Evolutionary conservation across 2,329 filamentous ascomycete genomes (phyloP).

Genomic region (Phialemoniopsis sp.): DNA sequence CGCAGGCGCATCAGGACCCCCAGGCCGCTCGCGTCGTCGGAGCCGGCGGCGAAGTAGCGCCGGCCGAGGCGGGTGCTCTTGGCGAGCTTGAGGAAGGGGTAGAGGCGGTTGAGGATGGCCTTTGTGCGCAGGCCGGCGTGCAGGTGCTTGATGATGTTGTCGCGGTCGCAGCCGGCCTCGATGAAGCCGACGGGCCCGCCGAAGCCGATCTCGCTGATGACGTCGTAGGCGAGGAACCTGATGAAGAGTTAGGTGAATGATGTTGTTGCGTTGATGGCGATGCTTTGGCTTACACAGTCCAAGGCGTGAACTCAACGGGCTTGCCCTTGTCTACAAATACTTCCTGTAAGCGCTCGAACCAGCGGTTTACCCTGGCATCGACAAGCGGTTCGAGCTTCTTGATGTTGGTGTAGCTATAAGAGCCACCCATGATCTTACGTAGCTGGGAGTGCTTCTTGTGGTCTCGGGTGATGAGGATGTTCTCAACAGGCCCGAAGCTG

Average conservation of each 20-base stretch:
- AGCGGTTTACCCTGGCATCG: conserved; percentile 43
- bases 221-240: conserved; percentile 54
- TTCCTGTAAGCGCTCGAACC: conserved; percentile 41
- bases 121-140: conserved; percentile 47
- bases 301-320: conserved; percentile 49
- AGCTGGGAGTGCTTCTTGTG: conserved; percentile 44
- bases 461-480: conserved; percentile 54
- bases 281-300: no score
- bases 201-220: conserved; percentile 52
- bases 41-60: conserved; percentile 47
- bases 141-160: conserved; percentile 48
- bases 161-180: conserved; percentile 44
- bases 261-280: no score
- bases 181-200: conserved; percentile 53
- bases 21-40: conserved; percentile 48
- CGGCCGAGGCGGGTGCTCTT: conserved; percentile 47
- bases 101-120: conserved; percentile 45
- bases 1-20: conserved; percentile 54
- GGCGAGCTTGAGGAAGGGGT: conserved; percentile 50
- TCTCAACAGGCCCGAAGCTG: conserved; percentile 50
- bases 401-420: conserved; percentile 52
- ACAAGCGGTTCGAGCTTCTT: conserved; percentile 56
- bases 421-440: conserved; percentile 48
- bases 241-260: no score
- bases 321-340: conserved; percentile 38